Evolutionary conservation across 306 rosid genomes (phyloP), one percentile per base, ranked within the genome.

Genomic region (Cicer pinnatifidum): DNA sequence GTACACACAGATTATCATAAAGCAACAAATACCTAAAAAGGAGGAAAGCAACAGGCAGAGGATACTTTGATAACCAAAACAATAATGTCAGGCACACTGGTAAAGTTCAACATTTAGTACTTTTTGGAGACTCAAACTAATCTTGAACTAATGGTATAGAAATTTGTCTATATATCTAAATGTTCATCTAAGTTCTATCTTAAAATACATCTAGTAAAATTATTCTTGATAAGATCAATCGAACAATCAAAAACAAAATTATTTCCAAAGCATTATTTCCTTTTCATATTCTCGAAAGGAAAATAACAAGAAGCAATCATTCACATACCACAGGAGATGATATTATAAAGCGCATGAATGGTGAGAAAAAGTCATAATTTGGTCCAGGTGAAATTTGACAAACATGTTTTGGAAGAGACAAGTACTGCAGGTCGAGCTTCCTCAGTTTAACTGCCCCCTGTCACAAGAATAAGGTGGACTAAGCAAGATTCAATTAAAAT

Each of bases 271-370:
- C 38, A 37, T 9, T 38, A 10, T 54, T 70, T 44, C 73, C 43
- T 19, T 52, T 69, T 48, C 40, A 70, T 63, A 16, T 67, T 48
- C 71, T 56, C 17, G 40, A 39, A 57, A 78, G 43, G 35, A 28
- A 4, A 17, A 53, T 59, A 60, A 53, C 11, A 45, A 51, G 15
- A 81, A 28, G 19, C 35, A 43, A 75, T 11, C 23, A 67, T 60
- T 52, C 63, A 86, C 91, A 48, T 87, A 95, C 97, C 96, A 95
- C 96, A 20, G 96, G 93, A 7, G 97, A 94, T 51, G 97, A 91
- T 79, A 91, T 81, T 66, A 87, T 88, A 72, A 91, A 91, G 58
- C 98, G 88, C 96, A 84, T 83, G 78, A 80, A 82, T 44, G 92
- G 72, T 37, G 98, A 94, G 84, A 83, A 77, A 73, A 77, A 89